Evolutionary conservation across 1,139 yeast species (phyloP), one percentile per base, ranked within the genome.

Genomic region (Debaryomyces singareniensis): DNA sequence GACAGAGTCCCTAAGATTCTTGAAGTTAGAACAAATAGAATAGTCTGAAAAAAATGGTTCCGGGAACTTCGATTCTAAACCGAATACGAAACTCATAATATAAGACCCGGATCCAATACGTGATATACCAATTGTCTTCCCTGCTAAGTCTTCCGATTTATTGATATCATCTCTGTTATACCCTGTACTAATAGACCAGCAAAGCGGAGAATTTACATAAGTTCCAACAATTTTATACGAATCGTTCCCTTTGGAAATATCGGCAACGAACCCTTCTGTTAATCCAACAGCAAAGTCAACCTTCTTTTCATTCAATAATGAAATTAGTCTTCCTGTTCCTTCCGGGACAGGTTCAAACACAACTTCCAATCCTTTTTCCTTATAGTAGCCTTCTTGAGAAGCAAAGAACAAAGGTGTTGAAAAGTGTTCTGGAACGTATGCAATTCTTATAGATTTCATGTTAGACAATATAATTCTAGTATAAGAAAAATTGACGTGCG

Each of bases 131-230:
- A 87, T 80, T 23, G 53, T 66, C 42, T 68, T 68, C 11, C 81
- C 82, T 24, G 70, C 63, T 39, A 87, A 66, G 38, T 81, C 78
- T 6, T 59, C 55, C 16, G 70, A 67, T 5, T 55, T 48, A 15
- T 53, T 58, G 31, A 83, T 45, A 11, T 79, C 85, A 12, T 57
- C 51, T 29, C 95, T 66, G 26, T 69, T 43, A 32, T 47, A 53
- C 4, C 96, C 96, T 0, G 94, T 79, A 37, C 89, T 78, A 29
- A 87, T 77, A 1, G 95, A 85, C 96, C 96, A 87, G 44, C 85
- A 78, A 34, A 87, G 67, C 1, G 96, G 95, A 3, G 93, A 79
- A 40, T 78, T 65, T 13, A 87, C 96, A 51, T 85, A 87, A 2
- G 93, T 81, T 13, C 87, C 95, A 5, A 78, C 68, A 11, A 86